Base-by-base conservation (phyloP, 805 yeast genomes). In the Saccharomyces kudriavzevii region DNA sequence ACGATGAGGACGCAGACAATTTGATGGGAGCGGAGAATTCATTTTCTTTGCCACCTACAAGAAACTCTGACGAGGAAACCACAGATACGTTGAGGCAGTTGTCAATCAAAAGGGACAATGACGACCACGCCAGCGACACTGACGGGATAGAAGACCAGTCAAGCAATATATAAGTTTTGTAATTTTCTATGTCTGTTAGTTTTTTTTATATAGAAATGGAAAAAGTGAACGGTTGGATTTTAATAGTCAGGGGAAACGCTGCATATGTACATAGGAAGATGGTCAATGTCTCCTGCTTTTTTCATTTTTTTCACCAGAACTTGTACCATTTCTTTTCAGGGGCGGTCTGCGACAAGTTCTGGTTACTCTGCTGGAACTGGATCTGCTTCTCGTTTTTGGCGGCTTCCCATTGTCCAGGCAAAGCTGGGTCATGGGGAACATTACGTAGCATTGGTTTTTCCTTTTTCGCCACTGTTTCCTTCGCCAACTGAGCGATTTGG, bases 401-500 rank as follows among this genome's bases (percentile, higher is more conserved):
- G 22, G 52, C 60, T 30, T 58, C 65, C 60, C 62, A 62, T 35
- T 58, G 55, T 55, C 17, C 60, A 58, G 43, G 24, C 24, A 35
- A 17, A 35, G 43, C 17, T 35, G 43, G 43, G 11, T 56, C 65
- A 47, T 66, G 68, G 2, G 53, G 54, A 6, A 60, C 60, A 28
- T 63, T 55, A 20, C 60, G 58, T 54, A 68, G 22, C 75, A 71
- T 73, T n/a, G 74, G 75, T 52, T 54, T 68, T 52, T 65, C 69
- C 58, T 71, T 70, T 5, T 59, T 58, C 14, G 70, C 70, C 25
- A 71, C 71, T 1, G 72, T 74, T 54, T 79, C 79, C 60, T 82
- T 83, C 0, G 96, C 96, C 62, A 79, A 70, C 54, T 81, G 83
- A 49, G 91, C 85, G 54, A 84, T 82, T 56, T 79, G 78, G 65